A percentile compares a stretch with the other conserved stretches of the same genome.
Evolutionary conservation across 1,284 basidiomycete genomes (phyloP).

Genomic region (Mycosarcoma maydis): DNA sequence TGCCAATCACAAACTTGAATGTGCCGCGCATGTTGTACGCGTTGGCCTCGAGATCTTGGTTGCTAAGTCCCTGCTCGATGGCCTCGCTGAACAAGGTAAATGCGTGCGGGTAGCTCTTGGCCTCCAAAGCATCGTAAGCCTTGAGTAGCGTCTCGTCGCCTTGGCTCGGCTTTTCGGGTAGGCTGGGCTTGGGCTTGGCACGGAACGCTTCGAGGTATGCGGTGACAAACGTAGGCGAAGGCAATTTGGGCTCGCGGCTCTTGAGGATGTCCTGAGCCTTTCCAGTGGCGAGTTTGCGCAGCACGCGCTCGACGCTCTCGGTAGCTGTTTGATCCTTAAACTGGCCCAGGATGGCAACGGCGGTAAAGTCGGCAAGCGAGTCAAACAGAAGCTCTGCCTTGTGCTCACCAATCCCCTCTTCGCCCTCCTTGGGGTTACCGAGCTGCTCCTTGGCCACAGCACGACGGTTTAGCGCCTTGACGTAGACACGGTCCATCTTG

Average conservation of each 20-base stretch:
- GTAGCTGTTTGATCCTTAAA: slow-evolving; percentile 86
- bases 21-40: slow-evolving; percentile 94
- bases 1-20: slow-evolving; percentile 81
- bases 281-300: slow-evolving; percentile 82
- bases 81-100: slow-evolving; percentile 84
- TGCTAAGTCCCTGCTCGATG: slow-evolving; percentile 84
- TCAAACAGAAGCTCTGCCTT: slow-evolving; percentile 52
- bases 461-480: slow-evolving; percentile 94
- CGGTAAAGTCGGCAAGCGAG: slow-evolving; percentile 80
- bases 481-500: slow-evolving; percentile 82
- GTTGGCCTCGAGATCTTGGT: slow-evolving; percentile 79
- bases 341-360: slow-evolving; percentile 90
- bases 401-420: slow-evolving; percentile 57
- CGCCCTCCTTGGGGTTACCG: slow-evolving; percentile 77
- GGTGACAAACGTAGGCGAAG: slow-evolving; percentile 90
- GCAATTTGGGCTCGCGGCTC: slow-evolving; percentile 83
- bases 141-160: slow-evolving; percentile 87
- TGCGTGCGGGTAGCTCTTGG: slow-evolving; percentile 86
- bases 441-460: slow-evolving; percentile 86
- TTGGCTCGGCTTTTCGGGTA: slow-evolving; percentile 79
- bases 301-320: slow-evolving; percentile 85
- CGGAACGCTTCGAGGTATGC: slow-evolving; percentile 98
- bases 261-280: slow-evolving; percentile 79
- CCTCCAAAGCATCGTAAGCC: slow-evolving; percentile 83
- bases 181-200: slow-evolving; percentile 75